phyloP scores from a whole-genome alignment of 306 rosid species.

The Malus domestica region DNA sequence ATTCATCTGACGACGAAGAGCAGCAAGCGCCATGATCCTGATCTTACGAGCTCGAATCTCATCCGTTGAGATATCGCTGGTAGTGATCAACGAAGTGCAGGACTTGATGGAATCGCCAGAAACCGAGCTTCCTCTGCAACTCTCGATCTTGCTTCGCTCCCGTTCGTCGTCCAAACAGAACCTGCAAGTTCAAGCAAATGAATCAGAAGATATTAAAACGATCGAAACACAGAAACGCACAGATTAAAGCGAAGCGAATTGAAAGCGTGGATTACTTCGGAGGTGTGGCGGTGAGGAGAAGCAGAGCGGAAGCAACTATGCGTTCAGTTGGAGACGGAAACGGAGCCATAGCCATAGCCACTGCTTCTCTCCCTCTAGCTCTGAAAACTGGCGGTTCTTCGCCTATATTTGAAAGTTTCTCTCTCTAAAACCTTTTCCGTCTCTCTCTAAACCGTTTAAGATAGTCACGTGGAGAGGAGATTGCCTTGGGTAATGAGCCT shows the following conservation, averaged over 20 bases:
- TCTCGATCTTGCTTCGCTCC: conserved; percentile 20
- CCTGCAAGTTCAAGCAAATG: conserved; percentile 30
- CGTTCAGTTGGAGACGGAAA: neutral
- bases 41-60: conserved; percentile 21
- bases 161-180: conserved; percentile 9
- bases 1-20: conserved; percentile 40
- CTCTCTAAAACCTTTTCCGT: neutral
- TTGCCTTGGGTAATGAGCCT: too few relatives aligned
- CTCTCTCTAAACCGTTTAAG: neutral
- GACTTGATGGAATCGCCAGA: conserved; percentile 27
- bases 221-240: too few relatives aligned
- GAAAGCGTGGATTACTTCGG: too few relatives aligned
- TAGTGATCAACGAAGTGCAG: conserved; percentile 31
- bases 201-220: neutral
- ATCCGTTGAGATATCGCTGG: conserved; percentile 37
- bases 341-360: too few relatives aligned
- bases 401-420: neutral
- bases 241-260: too few relatives aligned
- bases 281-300: too few relatives aligned
- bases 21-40: conserved; percentile 26
- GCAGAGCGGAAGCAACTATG: neutral
- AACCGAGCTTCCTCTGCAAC: conserved; percentile 16
- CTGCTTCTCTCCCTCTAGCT: neutral
- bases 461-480: neutral
- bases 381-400: neutral